A percentile compares a stretch with the other conserved stretches of the same genome.
phyloP scores from a whole-genome alignment of 1,139 yeast species.

The Arxiozyma telluris region DNA sequence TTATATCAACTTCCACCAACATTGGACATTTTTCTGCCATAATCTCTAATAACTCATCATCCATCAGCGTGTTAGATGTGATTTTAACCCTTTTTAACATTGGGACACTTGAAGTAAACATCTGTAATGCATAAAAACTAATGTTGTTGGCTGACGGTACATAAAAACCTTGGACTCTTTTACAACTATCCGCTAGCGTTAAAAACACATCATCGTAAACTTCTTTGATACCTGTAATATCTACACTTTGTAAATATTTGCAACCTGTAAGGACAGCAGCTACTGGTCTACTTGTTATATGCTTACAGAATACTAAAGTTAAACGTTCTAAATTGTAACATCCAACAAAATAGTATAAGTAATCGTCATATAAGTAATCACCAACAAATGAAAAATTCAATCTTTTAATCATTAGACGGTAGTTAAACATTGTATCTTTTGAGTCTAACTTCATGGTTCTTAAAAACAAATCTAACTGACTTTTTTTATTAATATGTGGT shows the following conservation, averaged over 20 bases:
- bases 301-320: slow-evolving; percentile 72
- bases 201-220: slow-evolving; percentile 58
- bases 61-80: slow-evolving; percentile 59
- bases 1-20: slow-evolving; percentile 83
- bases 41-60: slow-evolving; percentile 56
- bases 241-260: slow-evolving; percentile 71
- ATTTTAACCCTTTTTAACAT: slow-evolving; percentile 76
- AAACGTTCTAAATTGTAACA: slow-evolving; percentile 76
- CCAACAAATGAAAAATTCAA: slow-evolving; percentile 74
- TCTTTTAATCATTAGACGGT: slow-evolving; percentile 66
- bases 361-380: slow-evolving; percentile 54
- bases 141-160: slow-evolving; percentile 77
- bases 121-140: slow-evolving; percentile 54
- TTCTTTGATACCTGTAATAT: slow-evolving; percentile 74
- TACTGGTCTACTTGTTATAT: slow-evolving; percentile 53
- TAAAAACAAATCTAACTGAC: slow-evolving; percentile 41
- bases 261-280: slow-evolving; percentile 56
- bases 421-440: slow-evolving; percentile 53
- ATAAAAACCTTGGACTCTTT: slow-evolving; percentile 77
- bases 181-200: slow-evolving; percentile 65
- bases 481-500: slow-evolving; percentile 60
- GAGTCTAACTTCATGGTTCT: slow-evolving; percentile 47
- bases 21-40: slow-evolving; percentile 65
- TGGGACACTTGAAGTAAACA: slow-evolving; percentile 55
- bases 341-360: slow-evolving; percentile 46